Percentiles rank a stretch among this genome's conserved stretches.
These are phyloP conservation scores for Mucor ambiguus DNA, from an alignment of 371 early-diverging fungal species.

Conservation along the genomic window DNA sequence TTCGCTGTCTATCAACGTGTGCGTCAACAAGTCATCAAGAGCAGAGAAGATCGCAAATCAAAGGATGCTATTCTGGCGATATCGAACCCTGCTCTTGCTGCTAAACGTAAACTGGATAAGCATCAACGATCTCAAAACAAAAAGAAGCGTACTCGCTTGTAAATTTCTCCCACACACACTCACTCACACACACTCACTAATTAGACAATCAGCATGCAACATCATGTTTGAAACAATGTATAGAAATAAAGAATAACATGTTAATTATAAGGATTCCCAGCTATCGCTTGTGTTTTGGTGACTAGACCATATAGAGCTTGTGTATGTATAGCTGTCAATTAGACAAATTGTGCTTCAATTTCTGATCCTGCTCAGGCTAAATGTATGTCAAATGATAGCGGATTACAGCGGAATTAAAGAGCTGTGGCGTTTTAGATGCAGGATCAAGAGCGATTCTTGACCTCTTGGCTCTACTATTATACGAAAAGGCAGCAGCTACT, in stretches of 20 bases:
- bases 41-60: slow-evolving; percentile 40
- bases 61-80: slow-evolving; percentile 59
- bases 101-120: slow-evolving; percentile 37
- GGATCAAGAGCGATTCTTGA: too few species aligned
- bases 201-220: background rate
- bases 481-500: too few species aligned
- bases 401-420: too few species aligned
- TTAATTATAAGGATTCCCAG: too few species aligned
- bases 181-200: background rate
- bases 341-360: too few species aligned
- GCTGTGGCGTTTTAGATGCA: too few species aligned
- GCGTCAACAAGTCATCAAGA: slow-evolving; percentile 59
- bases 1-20: slow-evolving; percentile 73
- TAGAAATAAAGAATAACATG: slow-evolving; percentile 1
- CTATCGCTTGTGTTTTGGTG: too few species aligned
- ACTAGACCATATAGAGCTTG: too few species aligned
- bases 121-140: slow-evolving; percentile 32
- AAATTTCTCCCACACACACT: background rate
- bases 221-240: slow-evolving; percentile 1
- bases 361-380: too few species aligned
- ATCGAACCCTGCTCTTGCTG: slow-evolving; percentile 34
- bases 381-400: too few species aligned
- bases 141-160: slow-evolving; percentile 24
- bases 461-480: too few species aligned
- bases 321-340: too few species aligned